Evolutionary conservation across 495 filamentous ascomycete genomes (phyloP).

Genomic region (Chaetomium tenue): DNA sequence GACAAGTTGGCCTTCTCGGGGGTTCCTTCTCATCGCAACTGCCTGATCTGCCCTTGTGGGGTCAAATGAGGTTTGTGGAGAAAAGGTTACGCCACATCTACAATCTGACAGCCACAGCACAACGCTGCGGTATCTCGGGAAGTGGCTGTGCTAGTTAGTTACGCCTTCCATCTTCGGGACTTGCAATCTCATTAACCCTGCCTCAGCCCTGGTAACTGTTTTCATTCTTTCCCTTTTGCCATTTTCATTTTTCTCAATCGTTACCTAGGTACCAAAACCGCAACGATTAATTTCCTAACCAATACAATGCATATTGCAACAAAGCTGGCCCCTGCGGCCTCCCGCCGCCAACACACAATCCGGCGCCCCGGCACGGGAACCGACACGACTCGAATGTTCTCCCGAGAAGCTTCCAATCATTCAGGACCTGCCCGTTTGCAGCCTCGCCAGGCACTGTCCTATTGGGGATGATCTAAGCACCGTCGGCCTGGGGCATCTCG

Average conservation of each 20-base stretch:
- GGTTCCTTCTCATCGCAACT: neutral
- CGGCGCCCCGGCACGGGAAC: slow-evolving; percentile 12
- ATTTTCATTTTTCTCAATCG: neutral
- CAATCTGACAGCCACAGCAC: neutral
- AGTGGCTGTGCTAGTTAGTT: neutral
- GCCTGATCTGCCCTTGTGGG: slow-evolving; percentile 1
- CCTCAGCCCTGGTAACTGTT: neutral
- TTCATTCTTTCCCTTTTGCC: neutral
- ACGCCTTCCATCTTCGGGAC: neutral
- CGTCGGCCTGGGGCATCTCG: slow-evolving; percentile 16
- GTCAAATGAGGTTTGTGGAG: neutral
- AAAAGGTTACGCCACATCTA: neutral
- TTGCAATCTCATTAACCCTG: neutral
- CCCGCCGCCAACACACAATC: neutral
- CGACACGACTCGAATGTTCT: slow-evolving; percentile 21
- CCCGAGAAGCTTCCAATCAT: slow-evolving; percentile 19
- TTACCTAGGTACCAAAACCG: neutral
- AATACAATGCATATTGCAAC: neutral
- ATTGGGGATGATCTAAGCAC: slow-evolving; percentile 24
- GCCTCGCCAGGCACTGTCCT: slow-evolving; percentile 26
- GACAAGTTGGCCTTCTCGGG: neutral
- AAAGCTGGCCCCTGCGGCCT: slow-evolving; percentile 2
- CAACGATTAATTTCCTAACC: neutral
- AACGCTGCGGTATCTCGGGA: neutral
- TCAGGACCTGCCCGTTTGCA: slow-evolving; percentile 23